These are phyloP conservation scores for Cercospora zeina DNA, from an alignment of 2,329 filamentous ascomycete genomes.

Conservation along the genomic window DNA sequence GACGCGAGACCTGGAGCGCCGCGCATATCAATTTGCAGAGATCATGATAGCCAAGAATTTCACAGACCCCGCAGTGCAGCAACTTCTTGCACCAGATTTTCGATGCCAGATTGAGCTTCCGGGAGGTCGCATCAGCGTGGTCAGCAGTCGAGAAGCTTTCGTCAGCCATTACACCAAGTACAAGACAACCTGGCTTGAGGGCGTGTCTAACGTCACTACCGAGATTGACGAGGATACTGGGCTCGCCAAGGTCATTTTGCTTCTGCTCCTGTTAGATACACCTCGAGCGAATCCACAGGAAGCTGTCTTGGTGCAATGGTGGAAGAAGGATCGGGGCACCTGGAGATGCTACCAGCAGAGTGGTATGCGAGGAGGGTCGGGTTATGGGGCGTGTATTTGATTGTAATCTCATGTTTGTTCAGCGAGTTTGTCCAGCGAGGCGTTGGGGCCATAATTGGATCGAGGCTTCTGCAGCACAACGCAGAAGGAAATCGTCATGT, in stretches of 20 bases:
- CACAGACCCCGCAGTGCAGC: slow-evolving; percentile 10
- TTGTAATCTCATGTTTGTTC: background rate
- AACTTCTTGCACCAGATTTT: slow-evolving; percentile 17
- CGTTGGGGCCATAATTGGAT: background rate
- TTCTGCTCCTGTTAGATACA: slow-evolving; percentile 13
- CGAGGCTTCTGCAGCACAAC: background rate
- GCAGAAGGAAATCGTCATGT: background rate
- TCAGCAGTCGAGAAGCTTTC: slow-evolving; percentile 8
- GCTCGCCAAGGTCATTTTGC: slow-evolving; percentile 22
- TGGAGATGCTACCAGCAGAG: slow-evolving; percentile 26
- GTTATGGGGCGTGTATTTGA: slow-evolving; percentile 17
- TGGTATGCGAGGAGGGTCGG: slow-evolving; percentile 21
- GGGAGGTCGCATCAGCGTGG: background rate
- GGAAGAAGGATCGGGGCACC: slow-evolving; percentile 17
- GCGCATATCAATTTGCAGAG: slow-evolving; percentile 7
- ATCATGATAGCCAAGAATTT: slow-evolving; percentile 13
- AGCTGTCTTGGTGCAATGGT: slow-evolving; percentile 21
- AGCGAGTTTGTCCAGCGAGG: slow-evolving; percentile 2
- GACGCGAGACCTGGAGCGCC: slow-evolving; percentile 14
- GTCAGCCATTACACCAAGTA: slow-evolving; percentile 15
- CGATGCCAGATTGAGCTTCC: slow-evolving; percentile 15
- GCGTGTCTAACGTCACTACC: slow-evolving; percentile 19
- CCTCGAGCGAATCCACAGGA: slow-evolving; percentile 8
- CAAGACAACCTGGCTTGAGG: background rate
- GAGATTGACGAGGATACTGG: slow-evolving; percentile 21